Base-by-base conservation (phyloP, 352 stramenopile genomes). In the Globisporangium canariense region DNA sequence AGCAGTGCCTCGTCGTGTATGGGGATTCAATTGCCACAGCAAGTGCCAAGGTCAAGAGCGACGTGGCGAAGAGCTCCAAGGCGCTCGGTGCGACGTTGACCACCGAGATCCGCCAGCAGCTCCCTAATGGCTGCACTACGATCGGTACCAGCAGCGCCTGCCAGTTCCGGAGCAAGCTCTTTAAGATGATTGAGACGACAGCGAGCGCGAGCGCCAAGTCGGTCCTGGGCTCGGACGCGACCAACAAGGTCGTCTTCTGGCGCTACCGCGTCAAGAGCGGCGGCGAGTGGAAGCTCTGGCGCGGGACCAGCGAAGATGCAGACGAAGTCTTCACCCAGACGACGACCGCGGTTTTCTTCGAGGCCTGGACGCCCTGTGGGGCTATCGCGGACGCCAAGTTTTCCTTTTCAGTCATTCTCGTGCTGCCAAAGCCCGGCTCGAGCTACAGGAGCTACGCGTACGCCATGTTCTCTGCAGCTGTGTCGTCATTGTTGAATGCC, bases 311-410 rank as follows among this genome's bases (percentile, higher is more conserved):
- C 20, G 65, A 61, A 58, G 66, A 70, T 0, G 76, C 65, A 14
- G 66, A 78, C 13, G 67, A 72, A 3, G 60, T 66, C 30, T 50
- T 77, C 51, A 73, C 66, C 20, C 54, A 64, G n/a, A 50, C 71
- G 1, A 66, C 73, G 41, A 86, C 78, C 36, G 76, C 77, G 58
- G 69, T 88, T 53, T 64, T 55, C 7, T 14, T 90, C 13, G 77
- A 90, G 47, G 81, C 79, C 7, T 90, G 81, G 81, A 80, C 81
- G 0, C 58, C 74, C 18, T 90, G 81, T 34, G 81, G 81, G 30
- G 47, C 79, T 16, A 66, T 83, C 2, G 54, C 69, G 1, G 50
- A 58, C 1, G 4, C 4, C 43, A 22, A 6, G 14, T 75, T 75
- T 49, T 61, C 61, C 25, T 88, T 88, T 58, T 69, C 76, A 13